phyloP scores from a whole-genome alignment of 768 basidiomycete genomes.

The Phylloporus rhodoxanthus region DNA sequence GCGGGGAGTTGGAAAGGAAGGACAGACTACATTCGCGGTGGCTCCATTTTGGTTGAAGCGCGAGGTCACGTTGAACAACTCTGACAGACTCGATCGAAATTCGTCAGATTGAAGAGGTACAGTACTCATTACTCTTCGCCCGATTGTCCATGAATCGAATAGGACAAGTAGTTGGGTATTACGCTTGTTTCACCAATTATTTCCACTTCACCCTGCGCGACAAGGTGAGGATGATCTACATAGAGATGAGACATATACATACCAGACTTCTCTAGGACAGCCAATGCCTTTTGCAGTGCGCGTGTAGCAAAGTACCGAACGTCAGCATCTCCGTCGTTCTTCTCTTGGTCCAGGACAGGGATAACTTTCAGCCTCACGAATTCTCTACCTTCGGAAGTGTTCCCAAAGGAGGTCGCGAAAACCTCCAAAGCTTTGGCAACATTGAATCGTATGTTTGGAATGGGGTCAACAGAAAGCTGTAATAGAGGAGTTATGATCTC shows the following conservation, averaged over 20 bases:
- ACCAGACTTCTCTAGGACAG: constrained; percentile 37
- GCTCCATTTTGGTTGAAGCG: not conserved
- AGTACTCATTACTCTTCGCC: constrained; percentile 28
- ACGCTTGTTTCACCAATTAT: constrained; percentile 18
- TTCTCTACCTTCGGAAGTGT: constrained; percentile 61
- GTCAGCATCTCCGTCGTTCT: constrained; percentile 89
- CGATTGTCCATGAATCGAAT: constrained; percentile 16
- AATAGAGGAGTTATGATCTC: constrained; percentile 83
- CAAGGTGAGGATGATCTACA: constrained; percentile 1
- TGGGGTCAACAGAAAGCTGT: constrained; percentile 79
- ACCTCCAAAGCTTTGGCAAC: constrained; percentile 94
- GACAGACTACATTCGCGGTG: not conserved
- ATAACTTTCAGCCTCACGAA: constrained; percentile 69
- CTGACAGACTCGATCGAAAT: constrained; percentile 11
- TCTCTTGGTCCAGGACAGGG: constrained; percentile 81
- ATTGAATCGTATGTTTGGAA: constrained; percentile 99
- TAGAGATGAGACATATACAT: constrained; percentile 2
- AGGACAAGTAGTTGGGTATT: constrained; percentile 29
- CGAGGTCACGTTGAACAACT: not conserved
- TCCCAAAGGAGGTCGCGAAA: constrained; percentile 65
- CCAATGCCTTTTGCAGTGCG: constrained; percentile 58
- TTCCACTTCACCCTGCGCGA: constrained; percentile 18
- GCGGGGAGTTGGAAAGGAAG: not conserved
- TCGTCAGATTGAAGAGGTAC: constrained; percentile 29
- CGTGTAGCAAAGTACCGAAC: constrained; percentile 90